phyloP scores from a whole-genome alignment of 305 asterid genomes.

The Ilex paraguariensis region DNA sequence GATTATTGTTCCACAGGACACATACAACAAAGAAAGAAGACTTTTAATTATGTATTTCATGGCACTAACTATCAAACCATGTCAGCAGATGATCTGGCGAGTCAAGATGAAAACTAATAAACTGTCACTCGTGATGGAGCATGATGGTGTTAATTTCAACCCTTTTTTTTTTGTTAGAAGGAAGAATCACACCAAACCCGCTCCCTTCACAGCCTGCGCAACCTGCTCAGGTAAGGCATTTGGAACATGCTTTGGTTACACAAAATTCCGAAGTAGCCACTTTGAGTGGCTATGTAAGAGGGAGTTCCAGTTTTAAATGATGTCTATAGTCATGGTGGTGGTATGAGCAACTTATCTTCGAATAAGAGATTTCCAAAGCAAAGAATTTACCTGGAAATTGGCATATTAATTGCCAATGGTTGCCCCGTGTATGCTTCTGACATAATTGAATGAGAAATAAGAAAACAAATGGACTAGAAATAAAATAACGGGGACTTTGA shows the following conservation, averaged over 20 bases:
- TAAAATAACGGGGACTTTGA: neutral
- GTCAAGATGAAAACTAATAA: neutral
- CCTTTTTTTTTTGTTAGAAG: too few species aligned
- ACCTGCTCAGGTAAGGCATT: neutral
- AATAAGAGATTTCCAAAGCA: neutral
- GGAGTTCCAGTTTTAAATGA: too few species aligned
- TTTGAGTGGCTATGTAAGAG: neutral
- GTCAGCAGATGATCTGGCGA: too few species aligned
- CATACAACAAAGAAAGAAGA: neutral
- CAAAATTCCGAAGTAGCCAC: neutral
- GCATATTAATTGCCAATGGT: slow-evolving; percentile 33
- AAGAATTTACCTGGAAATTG: slow-evolving; percentile 33
- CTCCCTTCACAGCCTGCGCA: too few species aligned
- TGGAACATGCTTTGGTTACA: neutral
- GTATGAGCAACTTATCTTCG: too few species aligned
- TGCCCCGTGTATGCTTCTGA: slow-evolving; percentile 53
- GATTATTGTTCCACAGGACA: slow-evolving; percentile 5
- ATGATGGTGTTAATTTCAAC: too few species aligned
- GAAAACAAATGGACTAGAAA: slow-evolving; percentile 1
- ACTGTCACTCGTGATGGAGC: too few species aligned
- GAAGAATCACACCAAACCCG: too few species aligned
- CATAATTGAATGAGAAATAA: slow-evolving; percentile 16
- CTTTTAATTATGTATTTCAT: slow-evolving; percentile 1
- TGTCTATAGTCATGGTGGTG: too few species aligned
- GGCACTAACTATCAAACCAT: too few species aligned